Evolutionary conservation across 106 monocot species (phyloP), one percentile per base, ranked within the genome.

Genomic region (Narthecium ossifragum): DNA sequence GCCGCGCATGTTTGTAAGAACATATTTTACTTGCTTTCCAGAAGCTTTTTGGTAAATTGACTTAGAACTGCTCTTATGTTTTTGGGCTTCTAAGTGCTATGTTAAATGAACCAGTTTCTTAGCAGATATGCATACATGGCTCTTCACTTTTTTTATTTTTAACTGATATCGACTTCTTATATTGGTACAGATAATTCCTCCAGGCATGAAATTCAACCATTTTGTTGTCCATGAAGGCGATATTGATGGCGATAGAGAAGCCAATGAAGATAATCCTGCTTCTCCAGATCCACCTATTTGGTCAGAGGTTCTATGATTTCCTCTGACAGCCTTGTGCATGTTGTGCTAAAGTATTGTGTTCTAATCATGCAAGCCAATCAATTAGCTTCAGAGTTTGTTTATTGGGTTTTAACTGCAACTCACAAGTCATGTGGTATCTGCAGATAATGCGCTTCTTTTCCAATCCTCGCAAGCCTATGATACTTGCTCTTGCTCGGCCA

Each of bases 371-470:
- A n/a, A n/a, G n/a, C n/a, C n/a, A n/a, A n/a, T n/a, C n/a, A n/a
- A n/a, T n/a, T n/a, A n/a, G n/a, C n/a, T n/a, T n/a, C n/a, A n/a
- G n/a, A n/a, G n/a, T n/a, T n/a, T n/a, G n/a, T n/a, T n/a, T n/a
- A n/a, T n/a, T n/a, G n/a, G n/a, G n/a, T n/a, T n/a, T n/a, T n/a
- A n/a, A n/a, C n/a, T n/a, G n/a, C n/a, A n/a, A n/a, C n/a, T n/a
- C n/a, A n/a, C n/a, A n/a, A n/a, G n/a, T n/a, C n/a, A n/a, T n/a
- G n/a, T n/a, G n/a, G n/a, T n/a, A n/a, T n/a, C n/a, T n/a, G 40
- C 43, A 43, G 96, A 78, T 96, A 64, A 96, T 96, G 96, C 72
- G 90, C n/a, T 96, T 96, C 76, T 90, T 96, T 70, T 75, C 90
- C 43, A 96, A 96, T 34, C 96, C 96, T 32, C 79, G 86, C 21